Evolutionary conservation across 2,329 filamentous ascomycete genomes (phyloP).

Genomic region (Metarhizium rileyi): DNA sequence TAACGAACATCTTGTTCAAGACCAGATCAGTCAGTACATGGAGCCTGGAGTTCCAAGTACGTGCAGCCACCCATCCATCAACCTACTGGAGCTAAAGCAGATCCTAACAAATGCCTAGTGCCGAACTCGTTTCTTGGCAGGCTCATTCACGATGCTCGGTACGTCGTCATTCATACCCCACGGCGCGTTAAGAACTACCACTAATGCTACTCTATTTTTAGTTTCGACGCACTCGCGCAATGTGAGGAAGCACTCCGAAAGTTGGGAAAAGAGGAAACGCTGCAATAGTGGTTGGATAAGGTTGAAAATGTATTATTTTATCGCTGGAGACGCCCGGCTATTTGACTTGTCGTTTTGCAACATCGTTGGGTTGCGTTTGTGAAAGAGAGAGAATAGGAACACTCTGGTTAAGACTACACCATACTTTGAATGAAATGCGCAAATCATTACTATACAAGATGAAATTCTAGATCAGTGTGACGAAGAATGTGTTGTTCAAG

Average conservation of each 20-base stretch:
- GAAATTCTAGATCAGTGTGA: too few relatives aligned
- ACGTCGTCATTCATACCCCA: neutral
- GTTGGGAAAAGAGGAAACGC: neutral
- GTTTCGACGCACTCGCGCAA: neutral
- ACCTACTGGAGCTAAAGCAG: neutral
- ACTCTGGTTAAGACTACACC: too few relatives aligned
- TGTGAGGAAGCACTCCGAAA: neutral
- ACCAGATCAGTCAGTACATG: constrained; percentile 2
- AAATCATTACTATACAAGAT: too few relatives aligned
- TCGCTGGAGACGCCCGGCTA: too few relatives aligned
- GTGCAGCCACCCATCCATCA: neutral
- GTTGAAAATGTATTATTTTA: too few relatives aligned
- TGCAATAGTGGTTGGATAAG: too few relatives aligned
- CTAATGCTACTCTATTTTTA: neutral
- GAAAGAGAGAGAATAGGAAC: too few relatives aligned
- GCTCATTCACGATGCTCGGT: neutral
- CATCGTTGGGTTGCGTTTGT: too few relatives aligned
- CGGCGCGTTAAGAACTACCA: neutral
- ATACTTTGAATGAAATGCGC: too few relatives aligned
- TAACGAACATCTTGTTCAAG: constrained; percentile 1
- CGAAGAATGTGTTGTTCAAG: too few relatives aligned
- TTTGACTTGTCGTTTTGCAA: too few relatives aligned
- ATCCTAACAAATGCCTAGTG: neutral
- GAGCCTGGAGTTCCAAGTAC: constrained; percentile 1
- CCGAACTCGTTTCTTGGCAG: neutral